These are phyloP conservation scores for Raffaelea arxii DNA, from an alignment of 2,329 filamentous ascomycete genomes.

Conservation along the genomic window DNA sequence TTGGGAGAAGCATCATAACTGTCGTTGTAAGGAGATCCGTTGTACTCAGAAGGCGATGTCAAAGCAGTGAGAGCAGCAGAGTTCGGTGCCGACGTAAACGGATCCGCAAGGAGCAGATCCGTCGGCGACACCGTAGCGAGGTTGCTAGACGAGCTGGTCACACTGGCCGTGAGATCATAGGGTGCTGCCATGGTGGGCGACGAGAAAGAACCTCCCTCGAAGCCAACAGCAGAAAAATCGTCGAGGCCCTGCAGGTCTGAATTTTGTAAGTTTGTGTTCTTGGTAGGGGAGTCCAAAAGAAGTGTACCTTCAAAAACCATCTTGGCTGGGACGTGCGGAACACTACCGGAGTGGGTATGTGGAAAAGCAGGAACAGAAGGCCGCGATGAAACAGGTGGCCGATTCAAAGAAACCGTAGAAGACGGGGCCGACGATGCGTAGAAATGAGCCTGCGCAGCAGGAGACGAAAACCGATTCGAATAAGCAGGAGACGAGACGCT, in stretches of 20 bases:
- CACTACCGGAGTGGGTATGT: slow-evolving; percentile 33
- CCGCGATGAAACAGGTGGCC: slow-evolving; percentile 42
- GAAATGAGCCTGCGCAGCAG: slow-evolving; percentile 43
- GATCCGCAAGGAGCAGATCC: slow-evolving; percentile 64
- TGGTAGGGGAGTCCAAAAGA: slow-evolving; percentile 6
- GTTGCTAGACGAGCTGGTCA: slow-evolving; percentile 38
- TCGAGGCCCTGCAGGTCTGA: slow-evolving; percentile 46
- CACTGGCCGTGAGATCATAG: slow-evolving; percentile 39
- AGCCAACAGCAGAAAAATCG: slow-evolving; percentile 39
- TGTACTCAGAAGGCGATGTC: slow-evolving; percentile 72
- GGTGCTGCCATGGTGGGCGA: slow-evolving; percentile 40
- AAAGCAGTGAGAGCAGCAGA: slow-evolving; percentile 74
- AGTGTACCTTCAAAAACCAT: slow-evolving; percentile 50
- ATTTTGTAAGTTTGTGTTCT: not conserved
- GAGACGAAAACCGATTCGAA: slow-evolving; percentile 48
- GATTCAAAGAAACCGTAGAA: slow-evolving; percentile 48
- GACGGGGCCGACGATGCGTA: slow-evolving; percentile 59
- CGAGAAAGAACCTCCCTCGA: slow-evolving; percentile 45
- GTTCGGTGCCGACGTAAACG: slow-evolving; percentile 66
- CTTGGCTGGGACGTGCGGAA: slow-evolving; percentile 18
- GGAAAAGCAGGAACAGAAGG: slow-evolving; percentile 66
- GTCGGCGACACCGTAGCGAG: slow-evolving; percentile 73
- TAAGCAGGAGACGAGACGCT: slow-evolving; percentile 41
- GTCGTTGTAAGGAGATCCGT: slow-evolving; percentile 69
- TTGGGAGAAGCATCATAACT: slow-evolving; percentile 71